Evolutionary conservation across 2,329 filamentous ascomycete species (phyloP), one percentile per base, ranked within the genome.

Genomic region (Nigrospora osmanthi): DNA sequence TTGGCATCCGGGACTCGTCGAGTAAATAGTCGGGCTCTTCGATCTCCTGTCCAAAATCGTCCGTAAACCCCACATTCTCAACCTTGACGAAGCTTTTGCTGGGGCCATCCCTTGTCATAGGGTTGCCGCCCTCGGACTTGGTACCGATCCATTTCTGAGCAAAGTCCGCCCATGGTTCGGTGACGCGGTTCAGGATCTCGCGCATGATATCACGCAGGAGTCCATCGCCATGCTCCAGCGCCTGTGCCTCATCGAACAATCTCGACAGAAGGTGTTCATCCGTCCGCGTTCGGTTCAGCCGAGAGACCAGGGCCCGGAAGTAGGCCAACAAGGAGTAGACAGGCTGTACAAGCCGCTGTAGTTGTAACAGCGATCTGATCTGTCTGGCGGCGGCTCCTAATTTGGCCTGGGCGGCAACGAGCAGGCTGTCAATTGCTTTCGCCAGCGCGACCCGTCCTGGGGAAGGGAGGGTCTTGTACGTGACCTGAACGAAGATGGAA

Each of bases 81-180:
- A 82, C 67, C 43, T 73, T 77, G 49, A 86, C 72, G 53, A 87
- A 86, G 19, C 76, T 72, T 52, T 76, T 79, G 45, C 61, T 69
- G 34, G 64, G 59, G 15, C 70, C 68, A 43, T 69, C 58, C 56
- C 72, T 81, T 6, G 71, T 70, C 30, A 81, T 54, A 0, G 72
- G 72, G 11, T 77, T 64, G 1, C 78, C 76, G 33, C 72, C 66
- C 52, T 85, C 81, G 3, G 70, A 66, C 48, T 70, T 74, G 11
- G 87, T 73, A 0, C 88, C 88, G 48, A 90, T 79, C 87, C 87
- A 93, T 55, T 83, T 80, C 52, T 84, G 76, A 9, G 85, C 69
- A 42, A 83, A 75, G 43, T 81, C 74, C 10, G 86, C 66, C 78
- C 83, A 89, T 1, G 85, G 85, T 28, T 66, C 64, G 1, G 80